Percentiles rank a stretch among this genome's conserved stretches.
Evolutionary conservation across 305 asterid genomes (phyloP).

Genomic region (Striga hermonthica): DNA sequence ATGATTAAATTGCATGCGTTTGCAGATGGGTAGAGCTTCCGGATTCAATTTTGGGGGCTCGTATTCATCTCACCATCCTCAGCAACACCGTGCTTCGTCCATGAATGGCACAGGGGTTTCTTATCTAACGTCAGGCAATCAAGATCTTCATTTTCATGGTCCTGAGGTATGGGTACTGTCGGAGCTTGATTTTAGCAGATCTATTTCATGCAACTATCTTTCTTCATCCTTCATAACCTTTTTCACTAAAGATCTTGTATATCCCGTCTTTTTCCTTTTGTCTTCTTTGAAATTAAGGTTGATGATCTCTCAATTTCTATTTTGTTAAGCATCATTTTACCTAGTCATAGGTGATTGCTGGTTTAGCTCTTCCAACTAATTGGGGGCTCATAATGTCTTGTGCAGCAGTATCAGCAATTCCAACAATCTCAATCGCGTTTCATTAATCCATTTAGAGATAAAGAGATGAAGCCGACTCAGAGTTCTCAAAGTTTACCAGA

Average conservation of each 20-base stretch:
- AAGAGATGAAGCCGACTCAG: slow-evolving; percentile 50
- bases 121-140: slow-evolving; percentile 57
- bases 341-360: slow-evolving; percentile 35
- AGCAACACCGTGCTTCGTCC: slow-evolving; percentile 74
- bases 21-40: slow-evolving; percentile 78
- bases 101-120: slow-evolving; percentile 56
- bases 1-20: slow-evolving; percentile 29
- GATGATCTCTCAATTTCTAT: neutral
- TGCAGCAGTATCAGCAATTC: slow-evolving; percentile 73
- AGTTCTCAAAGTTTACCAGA: slow-evolving; percentile 50
- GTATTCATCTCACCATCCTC: slow-evolving; percentile 68
- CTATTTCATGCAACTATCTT: slow-evolving; percentile 16
- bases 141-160: slow-evolving; percentile 77
- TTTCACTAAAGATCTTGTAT: slow-evolving; percentile 15
- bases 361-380: slow-evolving; percentile 36
- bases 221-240: neutral
- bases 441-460: slow-evolving; percentile 59
- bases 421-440: slow-evolving; percentile 72
- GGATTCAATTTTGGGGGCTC: slow-evolving; percentile 74
- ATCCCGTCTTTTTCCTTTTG: neutral
- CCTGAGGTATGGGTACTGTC: slow-evolving; percentile 46
- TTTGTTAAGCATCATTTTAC: slow-evolving; percentile 24
- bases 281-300: too few relatives aligned
- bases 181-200: slow-evolving; percentile 15
- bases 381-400: slow-evolving; percentile 41